phyloP scores from a whole-genome alignment of 2,329 filamentous ascomycete species.

The Chaetomiaceae sp. region DNA sequence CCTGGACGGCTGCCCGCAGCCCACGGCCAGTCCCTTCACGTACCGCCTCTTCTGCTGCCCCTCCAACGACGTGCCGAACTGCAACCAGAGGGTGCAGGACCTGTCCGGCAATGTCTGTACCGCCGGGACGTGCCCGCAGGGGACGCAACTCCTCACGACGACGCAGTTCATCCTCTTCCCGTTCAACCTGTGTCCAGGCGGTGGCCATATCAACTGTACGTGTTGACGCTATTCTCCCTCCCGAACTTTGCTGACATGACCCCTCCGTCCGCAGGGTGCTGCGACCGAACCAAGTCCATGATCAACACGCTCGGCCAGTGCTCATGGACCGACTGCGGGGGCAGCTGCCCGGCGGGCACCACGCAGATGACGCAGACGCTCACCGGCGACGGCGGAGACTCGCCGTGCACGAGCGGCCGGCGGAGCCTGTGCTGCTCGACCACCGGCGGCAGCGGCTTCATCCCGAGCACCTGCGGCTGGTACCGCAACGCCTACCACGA shows the following conservation, averaged over 20 bases:
- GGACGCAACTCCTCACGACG: slow-evolving; percentile 1
- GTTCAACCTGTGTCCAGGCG: neutral
- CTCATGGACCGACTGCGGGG: slow-evolving; percentile 4
- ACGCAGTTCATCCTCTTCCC: slow-evolving; percentile 3
- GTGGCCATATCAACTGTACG: slow-evolving; percentile 8
- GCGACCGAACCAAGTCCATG: neutral
- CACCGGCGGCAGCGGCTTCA: slow-evolving; percentile 1
- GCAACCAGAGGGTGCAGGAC: neutral
- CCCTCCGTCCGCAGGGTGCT: neutral
- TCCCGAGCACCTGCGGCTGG: slow-evolving; percentile 1
- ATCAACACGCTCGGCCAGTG: slow-evolving; percentile 1
- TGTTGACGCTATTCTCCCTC: neutral
- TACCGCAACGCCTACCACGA: slow-evolving; percentile 5
- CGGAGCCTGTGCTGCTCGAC: slow-evolving; percentile 1
- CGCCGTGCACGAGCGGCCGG: neutral
- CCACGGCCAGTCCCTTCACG: neutral
- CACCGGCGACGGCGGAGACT: slow-evolving; percentile 2
- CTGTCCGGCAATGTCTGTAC: neutral
- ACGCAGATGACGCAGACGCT: neutral
- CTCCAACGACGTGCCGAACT: slow-evolving; percentile 2
- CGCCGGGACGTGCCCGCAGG: neutral
- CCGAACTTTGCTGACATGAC: neutral
- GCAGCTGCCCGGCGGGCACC: slow-evolving; percentile 1
- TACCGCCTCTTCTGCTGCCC: slow-evolving; percentile 6
- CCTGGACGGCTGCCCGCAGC: slow-evolving; percentile 3